Evolutionary conservation across 1,139 yeast species (phyloP).

Genomic region (Diutina pseudorugosa): DNA sequence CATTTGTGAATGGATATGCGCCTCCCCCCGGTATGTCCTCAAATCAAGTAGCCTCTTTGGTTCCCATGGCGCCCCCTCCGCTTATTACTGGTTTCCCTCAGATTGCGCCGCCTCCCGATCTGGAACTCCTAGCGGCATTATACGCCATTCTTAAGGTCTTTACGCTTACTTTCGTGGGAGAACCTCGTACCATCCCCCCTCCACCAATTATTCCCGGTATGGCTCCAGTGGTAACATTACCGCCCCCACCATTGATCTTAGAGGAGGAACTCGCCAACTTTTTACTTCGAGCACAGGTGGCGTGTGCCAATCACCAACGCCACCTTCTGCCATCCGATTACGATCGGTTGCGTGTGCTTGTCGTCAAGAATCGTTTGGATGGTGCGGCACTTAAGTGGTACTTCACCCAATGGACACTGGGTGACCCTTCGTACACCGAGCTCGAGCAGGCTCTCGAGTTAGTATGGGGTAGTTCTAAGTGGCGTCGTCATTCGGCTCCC

Average conservation of each 20-base stretch:
- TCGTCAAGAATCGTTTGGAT: background rate
- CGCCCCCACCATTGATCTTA: background rate
- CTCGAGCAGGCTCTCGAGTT: slow-evolving; percentile 4
- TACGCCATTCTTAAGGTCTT: background rate
- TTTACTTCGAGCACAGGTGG: background rate
- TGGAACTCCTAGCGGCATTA: background rate
- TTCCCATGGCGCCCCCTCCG: background rate
- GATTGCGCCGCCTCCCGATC: background rate
- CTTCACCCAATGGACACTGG: background rate
- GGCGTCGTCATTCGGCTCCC: background rate
- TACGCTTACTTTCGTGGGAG: background rate
- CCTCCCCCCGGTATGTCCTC: background rate
- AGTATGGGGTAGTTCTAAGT: background rate
- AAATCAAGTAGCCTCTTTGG: background rate
- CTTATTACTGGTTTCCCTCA: background rate
- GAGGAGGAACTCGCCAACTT: slow-evolving; percentile 3
- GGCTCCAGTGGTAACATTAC: background rate
- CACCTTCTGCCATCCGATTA: background rate
- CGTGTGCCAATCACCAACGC: background rate
- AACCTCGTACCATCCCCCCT: background rate
- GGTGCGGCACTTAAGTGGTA: background rate
- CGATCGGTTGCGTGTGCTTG: background rate
- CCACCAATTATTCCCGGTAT: background rate
- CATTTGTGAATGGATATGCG: background rate
- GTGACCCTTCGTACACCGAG: background rate